These are phyloP conservation scores for Solanum commersonii DNA, from an alignment of 257 asterid species.

Conservation along the genomic window DNA sequence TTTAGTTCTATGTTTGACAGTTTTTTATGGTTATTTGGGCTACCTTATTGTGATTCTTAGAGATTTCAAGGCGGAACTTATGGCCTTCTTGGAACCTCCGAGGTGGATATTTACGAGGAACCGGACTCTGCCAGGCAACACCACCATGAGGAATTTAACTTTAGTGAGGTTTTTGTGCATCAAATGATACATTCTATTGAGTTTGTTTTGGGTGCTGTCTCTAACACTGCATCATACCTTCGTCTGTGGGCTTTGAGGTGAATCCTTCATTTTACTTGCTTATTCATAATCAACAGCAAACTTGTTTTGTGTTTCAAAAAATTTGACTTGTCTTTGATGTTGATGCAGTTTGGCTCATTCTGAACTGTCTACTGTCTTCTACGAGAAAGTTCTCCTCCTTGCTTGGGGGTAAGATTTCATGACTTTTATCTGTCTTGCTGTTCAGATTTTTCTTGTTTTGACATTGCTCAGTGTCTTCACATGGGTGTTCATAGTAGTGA, in stretches of 20 bases:
- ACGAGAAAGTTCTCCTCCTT: slow-evolving; percentile 81
- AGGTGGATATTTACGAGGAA: slow-evolving; percentile 52
- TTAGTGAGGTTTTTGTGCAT: slow-evolving; percentile 91
- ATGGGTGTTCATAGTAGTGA: neutral
- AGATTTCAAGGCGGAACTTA: slow-evolving; percentile 86
- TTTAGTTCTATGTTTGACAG: neutral
- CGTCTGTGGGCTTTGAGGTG: slow-evolving; percentile 96
- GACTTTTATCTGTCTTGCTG: neutral
- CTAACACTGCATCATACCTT: slow-evolving; percentile 93
- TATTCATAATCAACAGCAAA: neutral
- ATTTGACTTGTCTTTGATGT: slow-evolving; percentile 1
- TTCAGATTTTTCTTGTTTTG: neutral
- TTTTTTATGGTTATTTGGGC: neutral
- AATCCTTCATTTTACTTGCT: neutral
- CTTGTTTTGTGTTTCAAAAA: neutral
- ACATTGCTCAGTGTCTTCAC: neutral
- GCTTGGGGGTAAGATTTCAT: slow-evolving; percentile 77
- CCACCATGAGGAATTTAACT: slow-evolving; percentile 63
- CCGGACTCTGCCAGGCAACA: slow-evolving; percentile 58
- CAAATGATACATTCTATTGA: slow-evolving; percentile 95
- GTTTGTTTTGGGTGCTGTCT: slow-evolving; percentile 92
- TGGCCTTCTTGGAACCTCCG: slow-evolving; percentile 73
- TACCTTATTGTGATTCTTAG: slow-evolving; percentile 23
- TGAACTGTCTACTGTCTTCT: slow-evolving; percentile 85
- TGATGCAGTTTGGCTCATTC: slow-evolving; percentile 85